Conservation (phyloP, 305 asterid species). For the Solanum hybrid region DNA sequence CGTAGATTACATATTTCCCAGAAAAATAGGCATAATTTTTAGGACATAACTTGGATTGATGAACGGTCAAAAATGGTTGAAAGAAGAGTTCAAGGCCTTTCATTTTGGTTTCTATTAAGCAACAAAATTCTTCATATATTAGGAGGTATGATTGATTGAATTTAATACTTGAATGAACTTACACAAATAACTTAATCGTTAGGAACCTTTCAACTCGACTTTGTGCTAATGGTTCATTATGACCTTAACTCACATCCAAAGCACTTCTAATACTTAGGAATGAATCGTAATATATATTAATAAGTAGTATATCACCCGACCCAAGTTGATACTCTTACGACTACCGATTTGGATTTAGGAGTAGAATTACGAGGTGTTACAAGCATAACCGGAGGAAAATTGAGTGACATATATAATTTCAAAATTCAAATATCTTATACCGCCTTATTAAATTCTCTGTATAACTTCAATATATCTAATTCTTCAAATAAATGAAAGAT, state of each 20-base stretch:
- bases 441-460: neutral
- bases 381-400: neutral
- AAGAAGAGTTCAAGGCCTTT: neutral
- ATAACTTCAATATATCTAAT: neutral
- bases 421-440: neutral
- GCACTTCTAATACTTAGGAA: neutral
- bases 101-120: neutral
- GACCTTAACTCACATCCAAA: neutral
- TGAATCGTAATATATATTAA: neutral
- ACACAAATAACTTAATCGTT: neutral
- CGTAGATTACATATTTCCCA: neutral
- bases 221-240: neutral
- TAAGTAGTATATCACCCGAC: neutral
- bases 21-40: neutral
- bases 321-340: neutral
- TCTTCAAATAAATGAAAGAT: neutral
- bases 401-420: neutral
- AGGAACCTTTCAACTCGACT: neutral
- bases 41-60: neutral
- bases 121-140: neutral
- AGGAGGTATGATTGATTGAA: neutral
- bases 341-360: neutral
- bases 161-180: neutral
- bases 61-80: neutral
- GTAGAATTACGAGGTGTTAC: neutral